phyloP scores from a whole-genome alignment of 768 basidiomycete species.

The Leccinum variicolor region DNA sequence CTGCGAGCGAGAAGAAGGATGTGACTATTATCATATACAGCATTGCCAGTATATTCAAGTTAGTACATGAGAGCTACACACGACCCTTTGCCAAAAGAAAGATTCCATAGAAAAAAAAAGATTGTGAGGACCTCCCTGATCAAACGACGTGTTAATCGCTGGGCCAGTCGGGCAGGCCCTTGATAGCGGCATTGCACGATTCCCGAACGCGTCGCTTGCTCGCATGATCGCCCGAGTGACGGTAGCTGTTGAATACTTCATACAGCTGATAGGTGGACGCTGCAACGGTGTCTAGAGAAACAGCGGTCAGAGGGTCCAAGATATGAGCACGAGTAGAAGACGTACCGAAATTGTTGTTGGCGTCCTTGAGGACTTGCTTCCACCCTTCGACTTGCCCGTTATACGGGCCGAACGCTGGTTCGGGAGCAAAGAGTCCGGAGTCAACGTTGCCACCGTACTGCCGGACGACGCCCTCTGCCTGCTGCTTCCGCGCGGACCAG shows the following conservation, averaged over 20 bases:
- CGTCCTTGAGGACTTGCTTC: conserved; percentile 58
- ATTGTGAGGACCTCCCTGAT: background rate
- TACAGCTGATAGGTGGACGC: conserved; percentile 75
- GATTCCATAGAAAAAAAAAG: background rate
- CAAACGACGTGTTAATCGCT: conserved; percentile 17
- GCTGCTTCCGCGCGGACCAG: conserved; percentile 60
- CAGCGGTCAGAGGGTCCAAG: background rate
- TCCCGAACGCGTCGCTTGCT: conserved; percentile 77
- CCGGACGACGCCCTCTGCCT: conserved; percentile 47
- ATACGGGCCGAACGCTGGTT: conserved; percentile 38
- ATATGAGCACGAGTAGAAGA: background rate
- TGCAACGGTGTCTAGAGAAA: conserved; percentile 41
- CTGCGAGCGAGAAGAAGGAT: background rate
- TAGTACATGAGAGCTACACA: conserved; percentile 2
- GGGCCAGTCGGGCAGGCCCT: conserved; percentile 75
- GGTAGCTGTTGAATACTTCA: conserved; percentile 70
- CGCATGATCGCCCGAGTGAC: conserved; percentile 66
- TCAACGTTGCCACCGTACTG: conserved; percentile 40
- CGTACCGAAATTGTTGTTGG: conserved; percentile 50
- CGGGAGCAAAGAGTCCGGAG: conserved; percentile 22
- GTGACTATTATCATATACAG: background rate
- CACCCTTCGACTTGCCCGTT: conserved; percentile 53
- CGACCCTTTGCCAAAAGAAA: background rate
- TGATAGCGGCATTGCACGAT: conserved; percentile 71
- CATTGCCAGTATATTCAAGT: conserved; percentile 9